Conservation (phyloP, 2,329 filamentous ascomycete species). For the Aciculosporium take region DNA sequence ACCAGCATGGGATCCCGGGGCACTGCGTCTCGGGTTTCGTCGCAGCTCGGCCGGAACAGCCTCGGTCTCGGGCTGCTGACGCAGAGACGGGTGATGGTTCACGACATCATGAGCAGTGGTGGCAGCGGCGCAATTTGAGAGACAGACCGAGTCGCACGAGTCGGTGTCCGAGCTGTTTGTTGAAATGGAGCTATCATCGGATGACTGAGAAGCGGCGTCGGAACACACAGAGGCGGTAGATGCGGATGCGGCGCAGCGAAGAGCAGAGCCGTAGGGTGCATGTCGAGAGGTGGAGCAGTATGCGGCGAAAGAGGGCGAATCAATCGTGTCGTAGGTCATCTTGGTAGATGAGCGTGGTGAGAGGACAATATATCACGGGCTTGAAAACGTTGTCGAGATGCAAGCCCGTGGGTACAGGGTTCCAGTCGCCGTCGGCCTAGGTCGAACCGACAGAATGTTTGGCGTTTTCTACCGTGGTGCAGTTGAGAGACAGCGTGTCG, state of each 20-base stretch:
- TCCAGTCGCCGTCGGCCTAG: slow-evolving; percentile 42
- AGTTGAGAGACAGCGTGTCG: slow-evolving; percentile 19
- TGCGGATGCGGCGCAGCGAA: slow-evolving; percentile 62
- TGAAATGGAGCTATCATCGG: slow-evolving; percentile 52
- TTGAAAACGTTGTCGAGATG: slow-evolving; percentile 13
- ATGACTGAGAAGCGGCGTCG: slow-evolving; percentile 52
- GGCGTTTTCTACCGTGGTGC: slow-evolving; percentile 15
- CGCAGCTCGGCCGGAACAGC: slow-evolving; percentile 46
- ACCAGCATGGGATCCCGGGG: slow-evolving; percentile 37
- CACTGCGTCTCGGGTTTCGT: slow-evolving; percentile 47
- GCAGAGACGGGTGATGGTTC: slow-evolving; percentile 12
- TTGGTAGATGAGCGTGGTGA: slow-evolving; percentile 26
- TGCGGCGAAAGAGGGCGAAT: slow-evolving; percentile 37
- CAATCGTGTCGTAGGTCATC: slow-evolving; percentile 42
- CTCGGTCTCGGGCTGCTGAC: slow-evolving; percentile 20
- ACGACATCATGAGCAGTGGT: slow-evolving; percentile 11
- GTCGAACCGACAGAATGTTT: slow-evolving; percentile 34
- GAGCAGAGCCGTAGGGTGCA: slow-evolving; percentile 52
- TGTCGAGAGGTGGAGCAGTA: slow-evolving; percentile 25
- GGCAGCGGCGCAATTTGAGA: slow-evolving; percentile 14
- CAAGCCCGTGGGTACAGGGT: slow-evolving; percentile 18
- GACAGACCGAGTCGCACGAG: slow-evolving; percentile 30
- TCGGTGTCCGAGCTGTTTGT: slow-evolving; percentile 44
- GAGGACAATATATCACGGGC: slow-evolving; percentile 13
- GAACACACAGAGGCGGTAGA: slow-evolving; percentile 71